A percentile compares a stretch with the other conserved stretches of the same genome.
Evolutionary conservation across 2,329 filamentous ascomycete species (phyloP).

Genomic region (Colletotrichum ledebouriae): DNA sequence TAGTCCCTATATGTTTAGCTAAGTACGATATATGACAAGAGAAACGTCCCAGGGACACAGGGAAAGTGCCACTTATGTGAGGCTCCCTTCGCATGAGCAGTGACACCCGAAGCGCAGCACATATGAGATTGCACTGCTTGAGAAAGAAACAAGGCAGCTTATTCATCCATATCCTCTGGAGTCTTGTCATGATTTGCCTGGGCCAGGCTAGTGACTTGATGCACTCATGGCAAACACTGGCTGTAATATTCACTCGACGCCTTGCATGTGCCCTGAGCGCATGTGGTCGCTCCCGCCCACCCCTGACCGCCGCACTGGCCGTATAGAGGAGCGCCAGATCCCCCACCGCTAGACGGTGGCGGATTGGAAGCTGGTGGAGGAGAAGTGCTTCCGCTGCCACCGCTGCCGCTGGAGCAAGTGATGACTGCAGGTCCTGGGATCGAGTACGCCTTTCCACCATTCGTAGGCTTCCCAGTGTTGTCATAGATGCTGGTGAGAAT

Average conservation of each 20-base stretch:
- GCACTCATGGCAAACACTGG: constrained; percentile 46
- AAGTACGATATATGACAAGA: too few relatives aligned
- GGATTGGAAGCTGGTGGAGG: constrained; percentile 28
- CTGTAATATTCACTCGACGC: constrained; percentile 47
- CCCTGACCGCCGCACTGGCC: constrained; percentile 46
- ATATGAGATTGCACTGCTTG: too few relatives aligned
- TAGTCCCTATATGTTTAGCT: too few relatives aligned
- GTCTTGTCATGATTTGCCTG: too few relatives aligned
- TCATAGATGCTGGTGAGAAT: constrained; percentile 51
- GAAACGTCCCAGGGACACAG: too few relatives aligned
- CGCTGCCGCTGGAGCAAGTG: constrained; percentile 30
- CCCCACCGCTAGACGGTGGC: constrained; percentile 28
- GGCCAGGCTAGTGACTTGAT: too few relatives aligned
- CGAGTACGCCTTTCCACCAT: constrained; percentile 48
- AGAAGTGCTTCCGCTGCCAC: constrained; percentile 14
- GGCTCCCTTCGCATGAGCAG: too few relatives aligned
- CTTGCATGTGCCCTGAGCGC: constrained; percentile 48
- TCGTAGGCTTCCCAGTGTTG: constrained; percentile 47
- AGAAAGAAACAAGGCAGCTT: too few relatives aligned
- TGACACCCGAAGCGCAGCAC: too few relatives aligned
- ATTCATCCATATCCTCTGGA: too few relatives aligned
- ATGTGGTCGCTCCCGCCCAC: constrained; percentile 48
- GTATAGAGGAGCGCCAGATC: constrained; percentile 42
- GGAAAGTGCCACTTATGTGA: too few relatives aligned
- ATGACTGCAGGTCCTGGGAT: constrained; percentile 51